A percentile compares a stretch with the other conserved stretches of the same genome.
Evolutionary conservation across 345 rosid species (phyloP).

Genomic region (Eucalyptus erythrocorys): DNA sequence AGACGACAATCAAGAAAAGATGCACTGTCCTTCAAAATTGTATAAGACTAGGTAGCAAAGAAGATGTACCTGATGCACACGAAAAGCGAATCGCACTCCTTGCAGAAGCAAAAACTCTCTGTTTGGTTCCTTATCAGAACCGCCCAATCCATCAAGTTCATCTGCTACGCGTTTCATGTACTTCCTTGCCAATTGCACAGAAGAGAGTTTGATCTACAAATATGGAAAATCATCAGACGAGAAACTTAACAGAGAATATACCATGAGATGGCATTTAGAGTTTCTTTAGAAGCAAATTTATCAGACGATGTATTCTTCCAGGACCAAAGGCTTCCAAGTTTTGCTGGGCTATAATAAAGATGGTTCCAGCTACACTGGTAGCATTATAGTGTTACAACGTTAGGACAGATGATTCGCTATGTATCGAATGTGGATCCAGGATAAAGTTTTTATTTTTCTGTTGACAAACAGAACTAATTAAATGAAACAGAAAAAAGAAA

Average conservation of each 20-base stretch:
- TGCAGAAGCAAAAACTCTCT: constrained; percentile 90
- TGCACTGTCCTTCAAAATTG: not conserved
- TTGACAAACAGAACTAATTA: not conserved
- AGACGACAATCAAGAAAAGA: not conserved
- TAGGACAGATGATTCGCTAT: not conserved
- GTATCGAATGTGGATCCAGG: not conserved
- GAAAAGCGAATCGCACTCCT: constrained; percentile 94
- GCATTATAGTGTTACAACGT: not conserved
- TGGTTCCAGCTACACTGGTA: not conserved
- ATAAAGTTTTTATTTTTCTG: not conserved
- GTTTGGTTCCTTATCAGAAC: constrained; percentile 84
- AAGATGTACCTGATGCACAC: constrained; percentile 77
- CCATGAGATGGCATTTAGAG: not conserved
- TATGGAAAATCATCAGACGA: not conserved
- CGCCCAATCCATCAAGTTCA: constrained; percentile 71
- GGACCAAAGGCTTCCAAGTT: not conserved
- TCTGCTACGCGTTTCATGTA: constrained; percentile 90
- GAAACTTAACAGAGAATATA: not conserved
- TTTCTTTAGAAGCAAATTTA: not conserved
- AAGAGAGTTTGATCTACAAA: constrained; percentile 87
- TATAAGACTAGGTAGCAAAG: not conserved
- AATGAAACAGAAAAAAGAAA: not conserved
- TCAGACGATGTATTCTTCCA: not conserved
- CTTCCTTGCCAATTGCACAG: constrained; percentile 88
- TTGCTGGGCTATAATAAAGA: not conserved